A percentile compares a stretch with the other conserved stretches of the same genome.
These are phyloP conservation scores for Populus trichocarpa DNA, from an alignment of 441 rosid species.

Conservation along the genomic window DNA sequence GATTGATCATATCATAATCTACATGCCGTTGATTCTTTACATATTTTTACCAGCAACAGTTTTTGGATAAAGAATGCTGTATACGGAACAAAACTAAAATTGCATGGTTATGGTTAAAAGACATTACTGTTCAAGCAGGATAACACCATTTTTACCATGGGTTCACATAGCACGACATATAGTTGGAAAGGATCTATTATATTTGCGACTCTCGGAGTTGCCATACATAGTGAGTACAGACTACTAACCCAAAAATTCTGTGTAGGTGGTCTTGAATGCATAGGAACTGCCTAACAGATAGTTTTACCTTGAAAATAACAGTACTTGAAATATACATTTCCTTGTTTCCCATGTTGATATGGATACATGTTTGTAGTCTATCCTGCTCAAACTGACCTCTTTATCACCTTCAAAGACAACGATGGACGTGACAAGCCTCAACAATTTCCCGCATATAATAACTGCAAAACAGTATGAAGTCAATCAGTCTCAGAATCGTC, in stretches of 20 bases:
- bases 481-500: slow-evolving; percentile 51
- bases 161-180: not conserved
- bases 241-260: no score
- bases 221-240: no score
- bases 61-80: not conserved
- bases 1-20: not conserved
- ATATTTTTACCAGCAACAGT: not conserved
- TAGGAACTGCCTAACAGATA: not conserved
- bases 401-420: not conserved
- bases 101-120: not conserved
- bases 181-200: not conserved
- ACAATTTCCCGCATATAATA: not conserved
- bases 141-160: not conserved
- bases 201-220: not conserved
- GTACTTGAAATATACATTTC: not conserved
- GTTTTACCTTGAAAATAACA: not conserved
- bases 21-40: not conserved
- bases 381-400: slow-evolving; percentile 13
- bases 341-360: not conserved
- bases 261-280: not conserved
- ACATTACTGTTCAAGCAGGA: no score
- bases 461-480: slow-evolving; percentile 4
- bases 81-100: not conserved
- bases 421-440: not conserved
- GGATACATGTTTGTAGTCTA: not conserved